These are phyloP conservation scores for Phialophora macrospora DNA, from an alignment of 2,329 filamentous ascomycete genomes.

Conservation along the genomic window DNA sequence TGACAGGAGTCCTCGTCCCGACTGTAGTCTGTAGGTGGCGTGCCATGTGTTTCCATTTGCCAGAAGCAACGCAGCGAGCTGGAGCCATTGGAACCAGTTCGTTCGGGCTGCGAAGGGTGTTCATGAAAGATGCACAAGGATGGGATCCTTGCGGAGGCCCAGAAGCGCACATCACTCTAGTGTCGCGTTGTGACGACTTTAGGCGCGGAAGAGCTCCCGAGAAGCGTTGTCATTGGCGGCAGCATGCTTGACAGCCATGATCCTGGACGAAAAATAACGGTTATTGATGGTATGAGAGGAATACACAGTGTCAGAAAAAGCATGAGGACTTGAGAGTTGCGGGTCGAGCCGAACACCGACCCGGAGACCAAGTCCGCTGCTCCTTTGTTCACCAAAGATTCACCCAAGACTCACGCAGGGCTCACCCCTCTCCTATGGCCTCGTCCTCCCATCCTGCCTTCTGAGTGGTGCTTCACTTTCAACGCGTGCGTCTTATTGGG, in stretches of 20 bases:
- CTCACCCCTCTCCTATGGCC: constrained; percentile 4
- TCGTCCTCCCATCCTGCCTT: not conserved
- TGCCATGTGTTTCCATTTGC: constrained; percentile 17
- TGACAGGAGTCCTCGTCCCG: constrained; percentile 13
- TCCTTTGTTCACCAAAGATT: not conserved
- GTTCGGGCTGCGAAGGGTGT: constrained; percentile 28
- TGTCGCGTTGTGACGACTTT: constrained; percentile 8
- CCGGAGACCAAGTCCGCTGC: constrained; percentile 5
- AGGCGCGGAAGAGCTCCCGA: constrained; percentile 11
- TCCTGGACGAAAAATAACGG: constrained; percentile 2
- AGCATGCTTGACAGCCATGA: not conserved
- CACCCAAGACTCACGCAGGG: not conserved
- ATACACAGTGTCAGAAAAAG: not conserved
- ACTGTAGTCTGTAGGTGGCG: constrained; percentile 13
- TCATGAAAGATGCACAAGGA: constrained; percentile 18
- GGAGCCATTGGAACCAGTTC: constrained; percentile 28
- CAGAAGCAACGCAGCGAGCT: constrained; percentile 15
- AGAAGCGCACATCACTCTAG: constrained; percentile 8
- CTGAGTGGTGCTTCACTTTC: constrained; percentile 33
- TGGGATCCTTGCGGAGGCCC: constrained; percentile 18
- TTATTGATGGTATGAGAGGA: constrained; percentile 5
- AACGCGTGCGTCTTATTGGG: constrained; percentile 8
- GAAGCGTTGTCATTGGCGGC: constrained; percentile 9
- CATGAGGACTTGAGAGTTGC: constrained; percentile 1
- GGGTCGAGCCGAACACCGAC: constrained; percentile 22